Conservation (phyloP, 140 eudicot species). For the Ambrosia hybrid region DNA sequence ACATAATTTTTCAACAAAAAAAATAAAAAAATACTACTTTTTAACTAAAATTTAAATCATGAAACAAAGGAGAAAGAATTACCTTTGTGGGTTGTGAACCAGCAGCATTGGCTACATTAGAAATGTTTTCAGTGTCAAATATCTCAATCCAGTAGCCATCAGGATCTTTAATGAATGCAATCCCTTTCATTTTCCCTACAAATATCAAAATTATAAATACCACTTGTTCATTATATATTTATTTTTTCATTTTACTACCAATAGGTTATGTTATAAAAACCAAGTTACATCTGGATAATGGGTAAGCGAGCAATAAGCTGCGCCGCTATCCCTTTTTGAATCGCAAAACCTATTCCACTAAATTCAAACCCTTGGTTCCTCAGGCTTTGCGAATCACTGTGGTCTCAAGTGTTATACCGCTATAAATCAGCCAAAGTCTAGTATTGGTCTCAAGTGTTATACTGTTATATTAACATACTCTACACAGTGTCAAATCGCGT, state of each 20-base stretch:
- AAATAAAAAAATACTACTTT: neutral
- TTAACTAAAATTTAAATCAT: neutral
- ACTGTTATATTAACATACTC: neutral
- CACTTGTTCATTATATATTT: too few relatives aligned
- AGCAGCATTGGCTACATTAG: constrained; percentile 45
- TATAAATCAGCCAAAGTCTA: neutral
- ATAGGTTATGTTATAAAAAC: too few relatives aligned
- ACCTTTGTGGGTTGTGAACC: constrained; percentile 31
- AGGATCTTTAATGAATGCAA: constrained; percentile 93
- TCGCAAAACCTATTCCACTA: too few relatives aligned
- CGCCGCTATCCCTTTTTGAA: too few relatives aligned
- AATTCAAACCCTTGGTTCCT: too few relatives aligned
- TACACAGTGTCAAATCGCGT: neutral
- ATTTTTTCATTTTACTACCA: too few relatives aligned
- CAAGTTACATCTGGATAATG: too few relatives aligned
- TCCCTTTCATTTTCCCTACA: constrained; percentile 46
- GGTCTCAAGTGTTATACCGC: too few relatives aligned
- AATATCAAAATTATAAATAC: neutral
- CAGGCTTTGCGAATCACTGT: too few relatives aligned
- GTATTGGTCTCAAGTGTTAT: too few relatives aligned
- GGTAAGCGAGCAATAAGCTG: too few relatives aligned
- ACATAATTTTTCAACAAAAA: neutral
- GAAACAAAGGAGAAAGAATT: neutral
- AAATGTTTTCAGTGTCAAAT: constrained; percentile 56
- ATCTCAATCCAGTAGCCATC: constrained; percentile 97